Percentiles rank a stretch among this genome's conserved stretches.
Evolutionary conservation across 371 early-diverging fungal genomes (phyloP).

Genomic region (Lichtheimia hyalospora): DNA sequence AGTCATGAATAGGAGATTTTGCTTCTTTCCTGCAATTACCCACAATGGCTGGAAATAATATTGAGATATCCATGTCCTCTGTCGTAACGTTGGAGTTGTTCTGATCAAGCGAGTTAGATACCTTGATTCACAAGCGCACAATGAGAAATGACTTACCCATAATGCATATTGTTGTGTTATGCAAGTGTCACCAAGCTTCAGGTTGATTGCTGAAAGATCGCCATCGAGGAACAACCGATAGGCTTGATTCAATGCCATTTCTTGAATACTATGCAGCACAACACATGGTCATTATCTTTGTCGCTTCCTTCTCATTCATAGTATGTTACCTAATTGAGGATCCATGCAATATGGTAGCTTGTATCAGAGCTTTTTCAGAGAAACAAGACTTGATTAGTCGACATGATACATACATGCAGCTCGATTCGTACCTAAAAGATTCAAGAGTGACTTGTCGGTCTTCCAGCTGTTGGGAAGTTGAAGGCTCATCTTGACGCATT

Average conservation of each 20-base stretch:
- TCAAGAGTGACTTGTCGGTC: conserved; percentile 1
- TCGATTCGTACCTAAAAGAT: conserved; percentile 5
- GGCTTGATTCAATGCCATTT: neutral
- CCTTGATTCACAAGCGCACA: neutral
- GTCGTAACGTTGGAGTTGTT: too few relatives aligned
- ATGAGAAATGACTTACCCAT: neutral
- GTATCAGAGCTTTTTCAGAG: neutral
- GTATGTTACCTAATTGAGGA: neutral
- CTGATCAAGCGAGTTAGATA: too few relatives aligned
- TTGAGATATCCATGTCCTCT: conserved; percentile 18
- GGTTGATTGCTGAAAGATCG: neutral
- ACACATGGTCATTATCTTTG: neutral
- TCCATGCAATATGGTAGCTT: neutral
- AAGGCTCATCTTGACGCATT: conserved; percentile 4
- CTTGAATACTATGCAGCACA: neutral
- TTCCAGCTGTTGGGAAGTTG: conserved; percentile 5
- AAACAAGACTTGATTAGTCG: neutral
- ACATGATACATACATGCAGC: neutral
- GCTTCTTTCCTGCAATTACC: conserved; percentile 36
- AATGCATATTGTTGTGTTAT: neutral
- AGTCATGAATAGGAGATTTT: neutral
- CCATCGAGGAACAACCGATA: conserved; percentile 5
- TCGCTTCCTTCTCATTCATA: neutral
- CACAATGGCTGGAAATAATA: conserved; percentile 36
- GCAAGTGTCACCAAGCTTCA: neutral